Conservation (phyloP, 345 rosid species). For the Noccaea bulbosa region DNA sequence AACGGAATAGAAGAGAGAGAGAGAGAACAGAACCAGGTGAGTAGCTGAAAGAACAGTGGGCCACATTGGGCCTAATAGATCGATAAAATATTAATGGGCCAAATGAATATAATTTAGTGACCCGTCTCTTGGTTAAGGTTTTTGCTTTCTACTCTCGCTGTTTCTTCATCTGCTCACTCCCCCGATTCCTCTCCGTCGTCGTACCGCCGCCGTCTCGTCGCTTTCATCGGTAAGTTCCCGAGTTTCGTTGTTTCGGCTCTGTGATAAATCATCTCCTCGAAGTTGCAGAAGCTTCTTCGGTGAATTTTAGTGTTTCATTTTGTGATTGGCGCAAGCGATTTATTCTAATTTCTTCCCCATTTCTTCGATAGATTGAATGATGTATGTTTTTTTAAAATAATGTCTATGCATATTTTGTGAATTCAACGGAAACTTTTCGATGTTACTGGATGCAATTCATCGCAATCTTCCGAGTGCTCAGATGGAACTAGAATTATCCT, state of each 20-base stretch:
- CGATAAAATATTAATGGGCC: constrained; percentile 1
- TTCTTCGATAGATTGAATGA: constrained; percentile 16
- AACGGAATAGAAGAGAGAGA: not conserved
- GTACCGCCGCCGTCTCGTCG: constrained; percentile 13
- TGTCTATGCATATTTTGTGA: not conserved
- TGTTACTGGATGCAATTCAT: not conserved
- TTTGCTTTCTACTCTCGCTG: not conserved
- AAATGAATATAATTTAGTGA: not conserved
- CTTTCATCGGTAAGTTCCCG: constrained; percentile 7
- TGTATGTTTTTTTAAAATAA: not conserved
- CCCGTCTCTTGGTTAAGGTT: not conserved
- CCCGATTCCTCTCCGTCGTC: constrained; percentile 11
- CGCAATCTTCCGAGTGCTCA: not conserved
- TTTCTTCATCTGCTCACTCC: not conserved
- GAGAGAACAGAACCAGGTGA: constrained; percentile 27
- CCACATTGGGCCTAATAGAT: constrained; percentile 14
- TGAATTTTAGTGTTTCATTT: not conserved
- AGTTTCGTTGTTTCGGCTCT: not conserved
- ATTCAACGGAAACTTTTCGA: not conserved
- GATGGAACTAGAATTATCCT: not conserved
- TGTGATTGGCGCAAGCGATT: not conserved
- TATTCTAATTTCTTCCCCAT: not conserved
- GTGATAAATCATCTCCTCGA: not conserved
- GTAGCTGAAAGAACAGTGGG: constrained; percentile 21
- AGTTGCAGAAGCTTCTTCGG: not conserved